These are phyloP conservation scores for Populus pruinosa DNA, from an alignment of 345 rosid species.

Conservation along the genomic window DNA sequence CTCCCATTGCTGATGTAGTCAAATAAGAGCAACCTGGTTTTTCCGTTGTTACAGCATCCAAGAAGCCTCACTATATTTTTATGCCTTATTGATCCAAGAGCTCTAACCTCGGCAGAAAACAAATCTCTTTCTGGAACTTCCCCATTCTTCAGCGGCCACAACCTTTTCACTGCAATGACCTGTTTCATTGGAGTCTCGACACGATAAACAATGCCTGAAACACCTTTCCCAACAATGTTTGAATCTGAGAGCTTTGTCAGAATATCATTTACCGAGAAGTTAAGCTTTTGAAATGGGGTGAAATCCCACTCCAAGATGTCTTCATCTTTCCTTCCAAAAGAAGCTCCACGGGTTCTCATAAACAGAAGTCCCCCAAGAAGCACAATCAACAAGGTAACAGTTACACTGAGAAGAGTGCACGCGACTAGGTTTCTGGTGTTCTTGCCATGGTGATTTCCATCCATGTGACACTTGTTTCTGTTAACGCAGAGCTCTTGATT, in stretches of 20 bases:
- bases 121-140: conserved; percentile 49
- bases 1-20: conserved; percentile 70
- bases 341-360: conserved; percentile 32
- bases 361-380: conserved; percentile 32
- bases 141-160: conserved; percentile 53
- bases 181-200: conserved; percentile 52
- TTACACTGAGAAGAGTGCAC: conserved; percentile 41
- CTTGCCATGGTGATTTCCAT: conserved; percentile 17
- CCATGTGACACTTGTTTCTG: conserved; percentile 31
- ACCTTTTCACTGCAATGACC: conserved; percentile 66
- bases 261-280: conserved; percentile 50
- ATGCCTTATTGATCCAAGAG: conserved; percentile 67
- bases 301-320: conserved; percentile 47
- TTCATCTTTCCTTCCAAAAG: conserved; percentile 23
- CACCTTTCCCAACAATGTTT: conserved; percentile 58
- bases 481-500: conserved; percentile 51
- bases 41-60: conserved; percentile 60
- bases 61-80: conserved; percentile 67
- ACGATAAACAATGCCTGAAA: conserved; percentile 67
- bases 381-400: conserved; percentile 32
- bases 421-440: conserved; percentile 33
- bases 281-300: conserved; percentile 63
- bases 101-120: conserved; percentile 66
- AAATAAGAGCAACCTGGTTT: conserved; percentile 56
- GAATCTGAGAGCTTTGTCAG: conserved; percentile 47